These are phyloP conservation scores for Obelidium mucronatum DNA, from an alignment of 192 early-diverging fungal genomes.

Conservation along the genomic window DNA sequence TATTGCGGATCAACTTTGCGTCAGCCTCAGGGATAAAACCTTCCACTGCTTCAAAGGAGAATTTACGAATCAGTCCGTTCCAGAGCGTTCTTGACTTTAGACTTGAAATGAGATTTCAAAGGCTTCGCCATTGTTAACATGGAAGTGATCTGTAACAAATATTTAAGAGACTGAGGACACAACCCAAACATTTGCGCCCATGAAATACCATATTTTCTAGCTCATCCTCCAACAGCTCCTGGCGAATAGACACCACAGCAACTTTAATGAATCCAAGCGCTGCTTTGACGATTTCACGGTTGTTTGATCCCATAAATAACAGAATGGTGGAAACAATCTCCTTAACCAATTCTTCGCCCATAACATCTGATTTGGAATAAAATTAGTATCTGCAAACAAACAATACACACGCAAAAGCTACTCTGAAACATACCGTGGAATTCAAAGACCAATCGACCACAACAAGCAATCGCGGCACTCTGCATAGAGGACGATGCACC, in stretches of 20 bases:
- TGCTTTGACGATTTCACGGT: constrained; percentile 91
- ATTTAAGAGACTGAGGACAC: constrained; percentile 29
- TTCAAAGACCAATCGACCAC: constrained; percentile 91
- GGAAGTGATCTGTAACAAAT: constrained; percentile 46
- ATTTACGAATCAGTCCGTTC: constrained; percentile 89
- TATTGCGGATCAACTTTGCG: constrained; percentile 88
- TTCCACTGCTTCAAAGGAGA: constrained; percentile 82
- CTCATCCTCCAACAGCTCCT: constrained; percentile 71
- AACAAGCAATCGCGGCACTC: constrained; percentile 83
- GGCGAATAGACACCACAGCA: constrained; percentile 77
- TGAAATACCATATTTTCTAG: constrained; percentile 72
- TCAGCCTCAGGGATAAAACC: constrained; percentile 85
- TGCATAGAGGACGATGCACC: constrained; percentile 93
- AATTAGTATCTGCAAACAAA: neutral
- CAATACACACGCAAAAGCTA: neutral
- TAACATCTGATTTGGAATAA: constrained; percentile 54
- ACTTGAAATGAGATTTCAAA: constrained; percentile 89
- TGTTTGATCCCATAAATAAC: constrained; percentile 78
- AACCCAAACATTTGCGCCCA: too few relatives aligned
- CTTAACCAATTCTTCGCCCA: constrained; percentile 68
- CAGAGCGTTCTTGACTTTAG: constrained; percentile 90
- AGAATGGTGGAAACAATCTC: constrained; percentile 84
- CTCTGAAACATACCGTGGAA: constrained; percentile 63
- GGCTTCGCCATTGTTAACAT: constrained; percentile 86
- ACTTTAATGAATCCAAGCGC: constrained; percentile 96